Base-by-base conservation (phyloP, 495 filamentous ascomycete species). In the Penicillium herquei region DNA sequence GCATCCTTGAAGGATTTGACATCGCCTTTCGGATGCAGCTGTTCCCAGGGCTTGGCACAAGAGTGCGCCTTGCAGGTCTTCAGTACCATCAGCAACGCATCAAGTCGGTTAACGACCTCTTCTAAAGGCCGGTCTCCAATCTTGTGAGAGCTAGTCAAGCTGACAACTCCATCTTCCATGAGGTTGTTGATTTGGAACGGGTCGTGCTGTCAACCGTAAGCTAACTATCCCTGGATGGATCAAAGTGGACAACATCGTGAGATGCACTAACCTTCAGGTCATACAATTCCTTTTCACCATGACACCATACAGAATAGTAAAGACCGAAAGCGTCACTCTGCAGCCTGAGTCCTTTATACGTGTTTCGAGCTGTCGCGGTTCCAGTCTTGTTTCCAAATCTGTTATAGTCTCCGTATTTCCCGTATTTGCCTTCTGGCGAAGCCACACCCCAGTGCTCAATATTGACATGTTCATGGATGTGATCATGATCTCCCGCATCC, bases 271-370 rank as follows among this genome's bases (percentile, higher is more conserved):
- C 77, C 62, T 71, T 81, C 13, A 84, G 53, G 42, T 86, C 77
- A 44, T 84, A 85, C 42, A 81, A 68, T 63, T 87, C 83, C 34
- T 75, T 70, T 61, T 85, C 81, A 52, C 81, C 78, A 3, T 64
- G 83, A 55, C 84, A 87, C 80, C 82, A 85, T 0, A 85, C 81
- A 0, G 82, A 68, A 33, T 87, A 87, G 49, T 81, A 81, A 5
- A 85, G 59, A 54, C 76, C 77, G 55, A 85, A 84, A 48, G 61
- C 65, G 21, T 75, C 62, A 11, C 77, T 66, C 18, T 81, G 66
- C 0, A 87, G 65, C 16, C 84, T 72, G 45, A 85, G 51, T 3
- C 74, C 81, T 67, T 87, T 87, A 67, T 85, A 87, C 2, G 82
- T 85, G 56, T 86, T 86, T 37, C 45, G 58, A 65, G 34, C 52